phyloP scores from a whole-genome alignment of 2,329 filamentous ascomycete species.

The Diaporthe australafricana region DNA sequence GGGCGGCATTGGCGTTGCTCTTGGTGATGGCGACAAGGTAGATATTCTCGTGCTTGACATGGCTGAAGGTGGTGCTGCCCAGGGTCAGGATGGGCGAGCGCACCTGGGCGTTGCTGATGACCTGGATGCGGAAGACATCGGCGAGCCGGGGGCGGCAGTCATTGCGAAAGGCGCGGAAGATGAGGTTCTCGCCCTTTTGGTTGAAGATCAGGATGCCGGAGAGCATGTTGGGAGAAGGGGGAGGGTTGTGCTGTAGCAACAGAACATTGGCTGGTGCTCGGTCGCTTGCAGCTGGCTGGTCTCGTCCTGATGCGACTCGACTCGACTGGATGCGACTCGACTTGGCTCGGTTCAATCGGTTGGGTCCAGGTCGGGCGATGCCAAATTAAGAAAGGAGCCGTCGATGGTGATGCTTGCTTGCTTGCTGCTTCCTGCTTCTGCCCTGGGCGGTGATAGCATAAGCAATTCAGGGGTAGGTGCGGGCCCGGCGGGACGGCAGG shows the following conservation, averaged over 20 bases:
- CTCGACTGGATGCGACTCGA: not conserved
- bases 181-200: conserved; percentile 99
- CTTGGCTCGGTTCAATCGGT: not conserved
- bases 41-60: conserved; percentile 99
- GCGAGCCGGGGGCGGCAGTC: conserved; percentile 97
- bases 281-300: not conserved
- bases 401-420: not conserved
- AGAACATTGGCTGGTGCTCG: conserved; percentile 5
- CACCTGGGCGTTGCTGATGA: conserved; percentile 98
- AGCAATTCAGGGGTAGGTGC: conserved; percentile 23
- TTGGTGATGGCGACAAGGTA: conserved; percentile 98
- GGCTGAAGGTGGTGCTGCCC: conserved; percentile 97
- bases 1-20: conserved; percentile 97
- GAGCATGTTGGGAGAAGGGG: conserved; percentile 72
- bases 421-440: not conserved
- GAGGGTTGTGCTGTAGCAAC: not conserved
- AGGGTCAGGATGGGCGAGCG: conserved; percentile 97
- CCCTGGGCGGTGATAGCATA: conserved; percentile 6
- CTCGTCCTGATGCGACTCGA: not conserved
- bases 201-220: conserved; percentile 99
- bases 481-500: not conserved
- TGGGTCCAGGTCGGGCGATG: not conserved
- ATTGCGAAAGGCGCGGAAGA: conserved; percentile 98
- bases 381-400: not conserved
- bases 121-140: conserved; percentile 99